A percentile compares a stretch with the other conserved stretches of the same genome.
Evolutionary conservation across 768 basidiomycete species (phyloP).

Genomic region (Amanita molliuscula): DNA sequence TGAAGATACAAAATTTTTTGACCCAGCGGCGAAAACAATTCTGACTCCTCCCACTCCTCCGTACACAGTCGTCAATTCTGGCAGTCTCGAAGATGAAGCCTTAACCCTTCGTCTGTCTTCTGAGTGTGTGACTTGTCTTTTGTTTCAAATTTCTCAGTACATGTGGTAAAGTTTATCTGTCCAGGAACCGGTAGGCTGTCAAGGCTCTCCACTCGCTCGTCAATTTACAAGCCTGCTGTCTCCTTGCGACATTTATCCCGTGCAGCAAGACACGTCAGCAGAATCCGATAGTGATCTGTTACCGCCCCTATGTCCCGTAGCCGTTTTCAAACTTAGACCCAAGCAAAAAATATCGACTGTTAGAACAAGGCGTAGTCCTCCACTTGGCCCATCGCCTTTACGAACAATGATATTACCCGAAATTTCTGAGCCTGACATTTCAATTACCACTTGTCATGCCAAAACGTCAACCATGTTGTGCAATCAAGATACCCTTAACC

Average conservation of each 20-base stretch:
- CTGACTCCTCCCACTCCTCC: not conserved
- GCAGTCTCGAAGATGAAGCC: not conserved
- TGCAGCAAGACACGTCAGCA: not conserved
- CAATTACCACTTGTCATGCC: not conserved
- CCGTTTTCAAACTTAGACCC: conserved; percentile 6
- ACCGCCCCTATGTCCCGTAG: conserved; percentile 1
- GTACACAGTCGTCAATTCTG: not conserved
- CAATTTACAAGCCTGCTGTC: not conserved
- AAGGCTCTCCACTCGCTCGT: not conserved
- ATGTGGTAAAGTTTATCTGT: not conserved
- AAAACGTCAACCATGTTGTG: not conserved
- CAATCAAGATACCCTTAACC: not conserved
- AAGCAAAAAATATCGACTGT: not conserved
- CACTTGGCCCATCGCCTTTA: conserved; percentile 35
- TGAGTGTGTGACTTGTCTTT: not conserved
- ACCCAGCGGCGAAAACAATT: not conserved
- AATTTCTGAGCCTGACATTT: conserved; percentile 11
- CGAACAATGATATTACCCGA: conserved; percentile 33
- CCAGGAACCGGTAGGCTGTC: not conserved
- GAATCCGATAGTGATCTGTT: not conserved
- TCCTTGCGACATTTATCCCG: not conserved
- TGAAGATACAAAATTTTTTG: not conserved
- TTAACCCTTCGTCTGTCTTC: not conserved
- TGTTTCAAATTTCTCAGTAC: not conserved
- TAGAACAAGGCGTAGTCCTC: conserved; percentile 24